phyloP scores from a whole-genome alignment of 345 rosid genomes.

The Eucalyptus globulus region DNA sequence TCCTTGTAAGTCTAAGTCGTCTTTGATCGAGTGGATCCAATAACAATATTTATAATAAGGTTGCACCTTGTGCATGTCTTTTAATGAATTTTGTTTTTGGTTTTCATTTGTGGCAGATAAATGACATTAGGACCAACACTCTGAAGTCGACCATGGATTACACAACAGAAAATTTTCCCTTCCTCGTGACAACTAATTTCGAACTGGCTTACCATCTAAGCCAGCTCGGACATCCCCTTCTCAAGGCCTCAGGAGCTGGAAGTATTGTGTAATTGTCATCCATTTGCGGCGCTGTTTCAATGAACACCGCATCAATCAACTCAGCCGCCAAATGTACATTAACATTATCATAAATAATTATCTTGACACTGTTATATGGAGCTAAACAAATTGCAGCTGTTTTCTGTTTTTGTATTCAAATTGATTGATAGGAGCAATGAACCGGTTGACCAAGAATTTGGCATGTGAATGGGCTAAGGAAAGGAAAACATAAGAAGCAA shows the following conservation, averaged over 20 bases:
- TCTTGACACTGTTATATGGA: not conserved
- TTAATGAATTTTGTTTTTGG: not conserved
- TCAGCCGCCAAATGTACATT: slow-evolving; percentile 19
- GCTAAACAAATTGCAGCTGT: not conserved
- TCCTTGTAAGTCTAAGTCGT: slow-evolving; percentile 26
- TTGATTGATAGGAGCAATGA: slow-evolving; percentile 11
- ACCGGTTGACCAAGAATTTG: slow-evolving; percentile 20
- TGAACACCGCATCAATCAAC: slow-evolving; percentile 13
- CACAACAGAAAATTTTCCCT: slow-evolving; percentile 15
- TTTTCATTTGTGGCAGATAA: slow-evolving; percentile 8
- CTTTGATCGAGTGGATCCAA: not conserved
- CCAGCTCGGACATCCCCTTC: slow-evolving; percentile 40
- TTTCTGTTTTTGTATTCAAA: not conserved
- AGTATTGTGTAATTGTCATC: slow-evolving; percentile 44
- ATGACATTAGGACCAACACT: slow-evolving; percentile 25
- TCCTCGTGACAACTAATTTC: slow-evolving; percentile 22
- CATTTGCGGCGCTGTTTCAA: slow-evolving; percentile 3
- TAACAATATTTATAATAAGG: not conserved
- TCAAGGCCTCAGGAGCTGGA: slow-evolving; percentile 34
- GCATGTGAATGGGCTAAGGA: slow-evolving; percentile 43
- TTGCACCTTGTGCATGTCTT: not conserved
- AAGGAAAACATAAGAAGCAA: slow-evolving; percentile 30
- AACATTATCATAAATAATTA: not conserved
- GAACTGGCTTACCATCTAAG: slow-evolving; percentile 10
- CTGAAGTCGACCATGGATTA: slow-evolving; percentile 23